phyloP scores from a whole-genome alignment of 2,329 filamentous ascomycete species.

The Simplicillium sp. region DNA sequence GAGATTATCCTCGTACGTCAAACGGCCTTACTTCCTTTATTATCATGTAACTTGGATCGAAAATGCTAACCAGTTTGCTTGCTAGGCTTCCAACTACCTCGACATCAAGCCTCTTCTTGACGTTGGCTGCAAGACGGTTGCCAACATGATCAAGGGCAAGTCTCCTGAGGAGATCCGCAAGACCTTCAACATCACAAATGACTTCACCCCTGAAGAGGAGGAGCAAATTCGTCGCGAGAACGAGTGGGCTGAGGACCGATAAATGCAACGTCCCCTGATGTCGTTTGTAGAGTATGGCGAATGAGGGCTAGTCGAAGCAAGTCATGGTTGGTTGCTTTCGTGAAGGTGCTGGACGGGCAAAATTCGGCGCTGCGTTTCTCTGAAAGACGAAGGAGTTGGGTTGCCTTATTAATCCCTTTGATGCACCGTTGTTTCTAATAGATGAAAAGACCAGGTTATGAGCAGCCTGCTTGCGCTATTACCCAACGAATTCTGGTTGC shows the following conservation, averaged over 20 bases:
- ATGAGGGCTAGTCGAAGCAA: no score
- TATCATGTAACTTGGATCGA: conserved; percentile 10
- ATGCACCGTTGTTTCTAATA: no score
- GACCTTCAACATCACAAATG: conserved; percentile 99
- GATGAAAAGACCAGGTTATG: no score
- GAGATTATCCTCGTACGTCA: conserved; percentile 86
- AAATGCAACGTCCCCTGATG: conserved; percentile 17
- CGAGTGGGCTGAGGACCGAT: conserved; percentile 82
- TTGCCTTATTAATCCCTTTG: no score
- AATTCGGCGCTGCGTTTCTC: no score
- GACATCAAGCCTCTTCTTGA: conserved; percentile 98
- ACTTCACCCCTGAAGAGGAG: conserved; percentile 98
- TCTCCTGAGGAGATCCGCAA: conserved; percentile 98
- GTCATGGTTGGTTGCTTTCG: not conserved
- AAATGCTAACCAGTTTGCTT: conserved; percentile 3
- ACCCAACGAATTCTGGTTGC: no score
- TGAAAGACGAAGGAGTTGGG: no score
- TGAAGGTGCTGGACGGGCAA: no score
- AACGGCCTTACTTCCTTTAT: not conserved
- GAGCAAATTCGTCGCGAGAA: conserved; percentile 93
- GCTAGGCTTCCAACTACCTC: conserved; percentile 89
- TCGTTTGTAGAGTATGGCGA: no score
- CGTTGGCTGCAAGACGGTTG: conserved; percentile 97
- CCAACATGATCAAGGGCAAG: conserved; percentile 99
- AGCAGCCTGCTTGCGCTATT: no score